These are phyloP conservation scores for Monosporozyma servazzii DNA, from an alignment of 805 yeast species.

Conservation along the genomic window DNA sequence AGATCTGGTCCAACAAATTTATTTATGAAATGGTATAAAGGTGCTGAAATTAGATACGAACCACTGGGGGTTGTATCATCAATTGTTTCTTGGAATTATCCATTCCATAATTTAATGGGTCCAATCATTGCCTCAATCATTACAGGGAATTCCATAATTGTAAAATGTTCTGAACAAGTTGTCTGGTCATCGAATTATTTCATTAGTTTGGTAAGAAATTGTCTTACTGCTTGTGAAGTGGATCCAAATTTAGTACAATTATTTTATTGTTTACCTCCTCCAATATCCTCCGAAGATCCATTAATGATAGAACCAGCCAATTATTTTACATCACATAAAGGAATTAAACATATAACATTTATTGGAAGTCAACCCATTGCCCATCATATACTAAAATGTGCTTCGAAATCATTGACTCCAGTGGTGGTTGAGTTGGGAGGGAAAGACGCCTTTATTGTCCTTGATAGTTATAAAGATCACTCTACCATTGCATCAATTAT, in stretches of 20 bases:
- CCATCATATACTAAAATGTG: conserved; percentile 73
- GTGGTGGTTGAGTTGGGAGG: conserved; percentile 96
- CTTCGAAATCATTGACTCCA: conserved; percentile 82
- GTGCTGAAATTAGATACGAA: conserved; percentile 88
- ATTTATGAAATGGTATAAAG: conserved; percentile 72
- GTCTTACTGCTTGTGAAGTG: conserved; percentile 63
- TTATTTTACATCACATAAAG: conserved; percentile 74
- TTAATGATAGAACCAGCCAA: conserved; percentile 45
- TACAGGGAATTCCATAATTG: conserved; percentile 84
- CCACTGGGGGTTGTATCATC: conserved; percentile 86
- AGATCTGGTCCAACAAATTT: conserved; percentile 85
- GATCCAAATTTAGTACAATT: conserved; percentile 81
- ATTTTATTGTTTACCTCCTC: conserved; percentile 85
- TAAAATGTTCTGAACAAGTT: conserved; percentile 93
- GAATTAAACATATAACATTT: conserved; percentile 80
- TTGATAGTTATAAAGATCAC: conserved; percentile 65
- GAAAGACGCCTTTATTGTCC: conserved; percentile 80
- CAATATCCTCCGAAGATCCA: conserved; percentile 18
- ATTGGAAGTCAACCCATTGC: conserved; percentile 96
- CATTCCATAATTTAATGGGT: conserved; percentile 88
- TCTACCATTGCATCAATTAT: conserved; percentile 62
- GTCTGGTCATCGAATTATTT: conserved; percentile 88
- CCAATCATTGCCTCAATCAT: conserved; percentile 84
- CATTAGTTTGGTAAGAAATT: conserved; percentile 58
- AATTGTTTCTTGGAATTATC: conserved; percentile 94